Conservation (phyloP, 2,329 filamentous ascomycete genomes). For the Hypomyces perniciosus region DNA sequence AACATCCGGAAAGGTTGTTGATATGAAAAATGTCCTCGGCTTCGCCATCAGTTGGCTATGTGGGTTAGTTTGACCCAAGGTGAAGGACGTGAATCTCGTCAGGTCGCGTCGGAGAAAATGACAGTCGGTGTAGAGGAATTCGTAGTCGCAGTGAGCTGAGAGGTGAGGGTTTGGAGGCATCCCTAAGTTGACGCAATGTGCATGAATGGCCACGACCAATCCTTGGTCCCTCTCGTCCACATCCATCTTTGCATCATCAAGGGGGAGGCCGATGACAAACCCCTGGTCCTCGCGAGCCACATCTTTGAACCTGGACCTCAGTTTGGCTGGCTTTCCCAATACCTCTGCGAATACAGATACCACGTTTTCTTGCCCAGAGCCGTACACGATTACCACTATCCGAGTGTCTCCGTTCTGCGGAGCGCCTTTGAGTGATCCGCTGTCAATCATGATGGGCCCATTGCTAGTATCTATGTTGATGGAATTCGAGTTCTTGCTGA, state of each 20-base stretch:
- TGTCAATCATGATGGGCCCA: constrained; percentile 29
- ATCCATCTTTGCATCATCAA: constrained; percentile 49
- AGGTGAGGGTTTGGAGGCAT: constrained; percentile 62
- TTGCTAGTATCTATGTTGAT: constrained; percentile 27
- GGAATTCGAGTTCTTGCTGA: constrained; percentile 21
- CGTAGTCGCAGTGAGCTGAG: constrained; percentile 70
- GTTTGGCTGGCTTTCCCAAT: constrained; percentile 64
- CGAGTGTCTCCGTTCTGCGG: constrained; percentile 49
- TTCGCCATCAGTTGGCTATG: constrained; percentile 75
- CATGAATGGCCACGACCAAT: constrained; percentile 64
- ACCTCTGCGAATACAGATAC: constrained; percentile 72
- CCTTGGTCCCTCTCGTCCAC: constrained; percentile 52
- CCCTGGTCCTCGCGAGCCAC: constrained; percentile 51
- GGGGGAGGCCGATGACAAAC: constrained; percentile 62
- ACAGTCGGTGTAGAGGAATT: constrained; percentile 73
- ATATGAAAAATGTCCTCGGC: constrained; percentile 75
- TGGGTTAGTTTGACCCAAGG: constrained; percentile 70
- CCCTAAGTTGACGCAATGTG: constrained; percentile 66
- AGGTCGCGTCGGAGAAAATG: constrained; percentile 70
- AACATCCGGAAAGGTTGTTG: constrained; percentile 82
- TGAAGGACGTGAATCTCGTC: constrained; percentile 72
- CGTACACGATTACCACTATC: constrained; percentile 62
- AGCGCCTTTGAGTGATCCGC: constrained; percentile 39
- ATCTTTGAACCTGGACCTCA: constrained; percentile 50
- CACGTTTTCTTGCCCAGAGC: constrained; percentile 65